Evolutionary conservation across 371 early-diverging fungal genomes (phyloP).

Genomic region (Rhizoclosmatium hyalinum): DNA sequence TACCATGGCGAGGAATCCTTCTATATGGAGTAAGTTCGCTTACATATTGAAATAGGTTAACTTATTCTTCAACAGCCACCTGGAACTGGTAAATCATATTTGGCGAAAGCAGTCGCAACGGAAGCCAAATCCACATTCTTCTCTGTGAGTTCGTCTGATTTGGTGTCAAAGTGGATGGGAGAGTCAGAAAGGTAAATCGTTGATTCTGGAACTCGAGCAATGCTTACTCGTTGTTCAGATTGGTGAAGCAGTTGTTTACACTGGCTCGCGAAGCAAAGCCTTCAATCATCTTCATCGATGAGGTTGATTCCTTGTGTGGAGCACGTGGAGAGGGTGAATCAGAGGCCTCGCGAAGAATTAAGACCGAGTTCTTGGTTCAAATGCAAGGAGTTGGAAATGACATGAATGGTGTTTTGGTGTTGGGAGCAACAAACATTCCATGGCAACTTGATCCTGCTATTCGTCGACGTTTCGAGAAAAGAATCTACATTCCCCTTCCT

Average conservation of each 20-base stretch:
- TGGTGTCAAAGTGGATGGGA: constrained; percentile 98
- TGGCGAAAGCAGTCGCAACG: constrained; percentile 97
- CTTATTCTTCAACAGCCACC: constrained; percentile 74
- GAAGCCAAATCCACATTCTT: constrained; percentile 96
- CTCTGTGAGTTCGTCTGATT: constrained; percentile 92
- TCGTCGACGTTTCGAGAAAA: constrained; percentile 94
- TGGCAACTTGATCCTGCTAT: constrained; percentile 96
- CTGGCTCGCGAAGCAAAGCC: constrained; percentile 94
- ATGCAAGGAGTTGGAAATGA: constrained; percentile 98
- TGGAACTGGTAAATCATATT: constrained; percentile 97
- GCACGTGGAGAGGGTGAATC: constrained; percentile 94
- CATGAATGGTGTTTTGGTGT: constrained; percentile 88
- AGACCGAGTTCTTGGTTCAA: constrained; percentile 95
- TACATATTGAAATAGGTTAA: neutral
- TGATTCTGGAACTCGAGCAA: constrained; percentile 22
- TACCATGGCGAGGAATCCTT: constrained; percentile 97
- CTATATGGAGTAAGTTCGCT: constrained; percentile 83
- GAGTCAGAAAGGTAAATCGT: constrained; percentile 82
- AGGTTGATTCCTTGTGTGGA: constrained; percentile 97
- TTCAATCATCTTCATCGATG: constrained; percentile 97
- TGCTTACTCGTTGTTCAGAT: neutral
- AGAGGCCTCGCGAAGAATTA: constrained; percentile 94
- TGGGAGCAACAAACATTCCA: constrained; percentile 97
- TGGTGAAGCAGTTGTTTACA: constrained; percentile 73
- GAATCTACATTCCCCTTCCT: constrained; percentile 96